Base-by-base conservation (phyloP, 345 rosid species). In the Eucalyptus cloeziana region DNA sequence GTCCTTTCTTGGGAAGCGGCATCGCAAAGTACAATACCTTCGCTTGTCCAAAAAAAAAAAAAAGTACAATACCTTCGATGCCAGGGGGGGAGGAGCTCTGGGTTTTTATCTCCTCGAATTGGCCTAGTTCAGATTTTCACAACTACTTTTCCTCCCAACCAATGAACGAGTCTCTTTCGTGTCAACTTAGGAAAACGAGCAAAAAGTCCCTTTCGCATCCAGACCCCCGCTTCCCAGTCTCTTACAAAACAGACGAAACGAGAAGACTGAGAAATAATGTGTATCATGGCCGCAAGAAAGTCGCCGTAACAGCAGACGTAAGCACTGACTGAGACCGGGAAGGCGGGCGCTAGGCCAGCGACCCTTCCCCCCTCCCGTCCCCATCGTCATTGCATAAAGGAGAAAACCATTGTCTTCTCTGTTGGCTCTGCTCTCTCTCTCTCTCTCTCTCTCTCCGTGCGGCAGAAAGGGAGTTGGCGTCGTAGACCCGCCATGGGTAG, bases 401-500 rank as follows among this genome's bases (percentile, higher is more conserved):
- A 12, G 44, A 87, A 76, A 91, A 71, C 51, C 50, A 44, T 64
- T 83, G 43, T 22, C n/a, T 85, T 24, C 60, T 64, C 79, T 3
- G 54, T 64, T 64, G 47, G 87, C 88, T 49, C 79, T 6, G 54
- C 88, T 86, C 11, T 8, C 44, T 71, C 25, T 50, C 44, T 71
- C 25, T 50, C 44, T 60, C 14, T 52, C 58, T 22, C 22, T 37
- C 10, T 52, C 10, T 52, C 58, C 21, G 5, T 52, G 58, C 4
- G 58, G 58, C 58, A 52, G 58, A 52, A 52, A 52, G 58, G 25
- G 25, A 52, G 58, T 52, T 21, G 58, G 58, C 88, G 4, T 7
- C 79, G 10, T 40, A 7, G 50, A 40, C 49, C 51, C 21, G 52
- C 44, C 52, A 97, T 97, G 99, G 98, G 98, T 54, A 96, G 93